Evolutionary conservation across 257 asterid species (phyloP).

Genomic region (Ligustrum vulgare): DNA sequence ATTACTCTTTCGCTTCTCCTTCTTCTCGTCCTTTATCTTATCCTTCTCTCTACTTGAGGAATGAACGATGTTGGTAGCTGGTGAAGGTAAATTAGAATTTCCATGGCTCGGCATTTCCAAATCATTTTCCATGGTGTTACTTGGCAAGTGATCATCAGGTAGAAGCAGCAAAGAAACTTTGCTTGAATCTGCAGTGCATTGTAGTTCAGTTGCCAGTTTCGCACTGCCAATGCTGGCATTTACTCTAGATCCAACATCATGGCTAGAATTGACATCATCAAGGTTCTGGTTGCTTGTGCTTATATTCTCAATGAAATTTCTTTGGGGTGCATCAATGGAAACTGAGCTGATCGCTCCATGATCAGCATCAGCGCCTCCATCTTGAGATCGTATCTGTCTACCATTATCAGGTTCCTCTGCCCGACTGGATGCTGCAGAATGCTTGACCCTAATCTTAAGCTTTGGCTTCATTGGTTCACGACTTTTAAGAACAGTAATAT

Average conservation of each 20-base stretch:
- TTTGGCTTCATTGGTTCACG: constrained; percentile 71
- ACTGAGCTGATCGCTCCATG: constrained; percentile 85
- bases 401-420: constrained; percentile 51
- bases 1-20: constrained; percentile 48
- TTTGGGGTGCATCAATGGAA: constrained; percentile 79
- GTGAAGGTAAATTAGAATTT: constrained; percentile 34
- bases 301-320: constrained; percentile 46
- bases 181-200: constrained; percentile 96
- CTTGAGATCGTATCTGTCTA: constrained; percentile 42
- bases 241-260: constrained; percentile 88
- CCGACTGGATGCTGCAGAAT: constrained; percentile 63
- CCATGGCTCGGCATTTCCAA: constrained; percentile 39
- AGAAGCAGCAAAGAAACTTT: constrained; percentile 45
- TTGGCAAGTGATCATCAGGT: constrained; percentile 33
- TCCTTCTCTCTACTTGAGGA: constrained; percentile 32
- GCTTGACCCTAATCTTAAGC: constrained; percentile 73
- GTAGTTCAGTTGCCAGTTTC: constrained; percentile 66
- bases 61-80: constrained; percentile 22
- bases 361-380: constrained; percentile 50
- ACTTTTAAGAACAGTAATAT: constrained; percentile 45
- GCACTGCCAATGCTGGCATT: constrained; percentile 93
- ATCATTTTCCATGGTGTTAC: constrained; percentile 30
- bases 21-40: constrained; percentile 23
- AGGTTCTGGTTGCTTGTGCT: constrained; percentile 66
- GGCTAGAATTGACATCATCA: constrained; percentile 84